Percentiles rank a stretch among this genome's conserved stretches.
Evolutionary conservation across 371 early-diverging fungal genomes (phyloP).

Genomic region (Chytridium lagenaria): DNA sequence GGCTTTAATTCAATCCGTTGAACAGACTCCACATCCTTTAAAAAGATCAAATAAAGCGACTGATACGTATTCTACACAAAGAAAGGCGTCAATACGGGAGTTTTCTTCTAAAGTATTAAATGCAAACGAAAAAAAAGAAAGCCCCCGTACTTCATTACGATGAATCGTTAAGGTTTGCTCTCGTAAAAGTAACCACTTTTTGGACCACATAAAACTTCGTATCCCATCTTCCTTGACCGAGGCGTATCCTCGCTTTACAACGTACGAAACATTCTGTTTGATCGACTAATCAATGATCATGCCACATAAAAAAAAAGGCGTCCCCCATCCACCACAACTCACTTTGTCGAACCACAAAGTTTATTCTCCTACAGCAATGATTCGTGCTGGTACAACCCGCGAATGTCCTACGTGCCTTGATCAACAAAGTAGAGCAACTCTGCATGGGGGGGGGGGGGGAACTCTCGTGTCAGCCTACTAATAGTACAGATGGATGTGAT

Average conservation of each 20-base stretch:
- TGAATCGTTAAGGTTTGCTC: conserved; percentile 94
- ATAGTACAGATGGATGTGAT: too few relatives aligned
- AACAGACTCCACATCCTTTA: conserved; percentile 86
- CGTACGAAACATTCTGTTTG: too few relatives aligned
- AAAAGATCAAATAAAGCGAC: conserved; percentile 77
- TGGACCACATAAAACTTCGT: conserved; percentile 91
- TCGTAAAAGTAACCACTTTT: conserved; percentile 87
- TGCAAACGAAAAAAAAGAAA: neutral
- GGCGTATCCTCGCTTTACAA: conserved; percentile 83
- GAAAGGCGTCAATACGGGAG: neutral
- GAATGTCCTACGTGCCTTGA: too few relatives aligned
- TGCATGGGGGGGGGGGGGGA: too few relatives aligned
- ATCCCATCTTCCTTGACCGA: conserved; percentile 90
- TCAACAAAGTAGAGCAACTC: too few relatives aligned
- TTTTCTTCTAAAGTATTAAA: neutral
- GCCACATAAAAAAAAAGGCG: too few relatives aligned
- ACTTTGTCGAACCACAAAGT: too few relatives aligned
- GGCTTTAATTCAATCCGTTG: conserved; percentile 83
- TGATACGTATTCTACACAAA: conserved; percentile 62
- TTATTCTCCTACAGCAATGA: too few relatives aligned
- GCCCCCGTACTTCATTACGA: conserved; percentile 79
- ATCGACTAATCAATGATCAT: too few relatives aligned
- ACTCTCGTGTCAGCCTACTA: too few relatives aligned
- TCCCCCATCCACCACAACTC: too few relatives aligned
- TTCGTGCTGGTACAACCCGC: too few relatives aligned